A percentile compares a stretch with the other conserved stretches of the same genome.
Conservation (phyloP, 805 yeast species). For the Saturnispora zaruensis region DNA sequence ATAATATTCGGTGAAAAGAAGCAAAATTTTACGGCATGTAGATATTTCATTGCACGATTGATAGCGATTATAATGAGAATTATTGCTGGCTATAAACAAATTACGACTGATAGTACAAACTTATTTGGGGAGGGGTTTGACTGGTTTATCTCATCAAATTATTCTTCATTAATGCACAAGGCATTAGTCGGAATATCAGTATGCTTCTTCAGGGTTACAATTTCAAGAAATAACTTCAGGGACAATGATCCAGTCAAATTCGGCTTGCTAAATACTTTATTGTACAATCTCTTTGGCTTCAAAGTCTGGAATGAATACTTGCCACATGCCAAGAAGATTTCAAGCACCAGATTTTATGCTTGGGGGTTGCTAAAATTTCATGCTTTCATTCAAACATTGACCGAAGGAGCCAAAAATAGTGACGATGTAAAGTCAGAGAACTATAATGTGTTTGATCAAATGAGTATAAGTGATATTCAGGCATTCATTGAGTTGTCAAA, state of each 20-base stretch:
- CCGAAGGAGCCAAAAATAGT: neutral
- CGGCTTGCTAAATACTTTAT: slow-evolving; percentile 3
- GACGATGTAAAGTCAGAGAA: neutral
- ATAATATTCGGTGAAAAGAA: slow-evolving; percentile 30
- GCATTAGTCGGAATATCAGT: slow-evolving; percentile 18
- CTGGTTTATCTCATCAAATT: slow-evolving; percentile 30
- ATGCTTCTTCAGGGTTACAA: slow-evolving; percentile 25
- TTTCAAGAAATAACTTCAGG: slow-evolving; percentile 20
- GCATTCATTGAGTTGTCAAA: slow-evolving; percentile 5
- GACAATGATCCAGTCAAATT: slow-evolving; percentile 1
- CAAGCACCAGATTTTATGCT: slow-evolving; percentile 54
- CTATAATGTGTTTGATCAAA: slow-evolving; percentile 5
- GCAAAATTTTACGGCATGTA: slow-evolving; percentile 22
- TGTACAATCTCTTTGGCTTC: slow-evolving; percentile 5
- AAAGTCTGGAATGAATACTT: slow-evolving; percentile 5
- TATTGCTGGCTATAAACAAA: slow-evolving; percentile 29
- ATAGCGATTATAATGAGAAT: slow-evolving; percentile 27
- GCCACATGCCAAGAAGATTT: slow-evolving; percentile 23
- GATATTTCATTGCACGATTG: slow-evolving; percentile 32
- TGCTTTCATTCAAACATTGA: slow-evolving; percentile 18
- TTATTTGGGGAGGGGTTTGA: slow-evolving; percentile 32
- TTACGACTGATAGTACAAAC: slow-evolving; percentile 25
- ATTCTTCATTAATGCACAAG: slow-evolving; percentile 33
- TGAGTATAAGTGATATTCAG: slow-evolving; percentile 5
- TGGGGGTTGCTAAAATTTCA: slow-evolving; percentile 58